These are phyloP conservation scores for Paralagenidium karlingii DNA, from an alignment of 352 stramenopile genomes.

Conservation along the genomic window DNA sequence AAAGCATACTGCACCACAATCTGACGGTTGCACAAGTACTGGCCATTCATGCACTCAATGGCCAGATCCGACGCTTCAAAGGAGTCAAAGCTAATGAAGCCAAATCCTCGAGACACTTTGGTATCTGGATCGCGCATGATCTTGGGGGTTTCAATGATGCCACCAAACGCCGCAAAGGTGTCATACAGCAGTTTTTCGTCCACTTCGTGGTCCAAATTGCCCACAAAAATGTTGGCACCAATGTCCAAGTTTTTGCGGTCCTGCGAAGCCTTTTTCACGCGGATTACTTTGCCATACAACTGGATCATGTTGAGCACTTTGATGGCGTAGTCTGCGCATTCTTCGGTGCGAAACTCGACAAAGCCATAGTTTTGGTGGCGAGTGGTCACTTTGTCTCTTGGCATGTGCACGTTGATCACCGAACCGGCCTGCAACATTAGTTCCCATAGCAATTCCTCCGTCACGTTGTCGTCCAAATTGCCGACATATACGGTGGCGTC, in stretches of 20 bases:
- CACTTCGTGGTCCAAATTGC: conserved; percentile 93
- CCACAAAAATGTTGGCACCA: conserved; percentile 98
- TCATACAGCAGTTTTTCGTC: conserved; percentile 99
- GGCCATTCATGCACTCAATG: conserved; percentile 99
- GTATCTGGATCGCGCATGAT: conserved; percentile 91
- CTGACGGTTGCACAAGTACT: conserved; percentile 96
- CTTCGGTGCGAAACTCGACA: conserved; percentile 96
- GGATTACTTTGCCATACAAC: conserved; percentile 92
- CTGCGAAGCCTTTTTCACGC: conserved; percentile 93
- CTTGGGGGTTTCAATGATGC: conserved; percentile 93
- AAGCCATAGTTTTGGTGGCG: conserved; percentile 96
- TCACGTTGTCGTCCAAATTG: conserved; percentile 93
- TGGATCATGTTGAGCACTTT: conserved; percentile 99
- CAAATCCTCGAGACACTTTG: conserved; percentile 90
- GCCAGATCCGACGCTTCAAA: conserved; percentile 97
- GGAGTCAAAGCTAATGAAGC: conserved; percentile 95
- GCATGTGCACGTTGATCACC: conserved; percentile 98
- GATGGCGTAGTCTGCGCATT: conserved; percentile 97
- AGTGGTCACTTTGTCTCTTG: conserved; percentile 96
- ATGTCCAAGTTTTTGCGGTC: conserved; percentile 95
- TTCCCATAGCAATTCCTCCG: conserved; percentile 96
- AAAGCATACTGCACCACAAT: conserved; percentile 98
- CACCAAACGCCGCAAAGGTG: conserved; percentile 98
- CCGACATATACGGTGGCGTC: conserved; percentile 98
- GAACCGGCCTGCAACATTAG: conserved; percentile 89